Conservation (phyloP, 139 green algal species). For the Spirogloea muscicola region DNA sequence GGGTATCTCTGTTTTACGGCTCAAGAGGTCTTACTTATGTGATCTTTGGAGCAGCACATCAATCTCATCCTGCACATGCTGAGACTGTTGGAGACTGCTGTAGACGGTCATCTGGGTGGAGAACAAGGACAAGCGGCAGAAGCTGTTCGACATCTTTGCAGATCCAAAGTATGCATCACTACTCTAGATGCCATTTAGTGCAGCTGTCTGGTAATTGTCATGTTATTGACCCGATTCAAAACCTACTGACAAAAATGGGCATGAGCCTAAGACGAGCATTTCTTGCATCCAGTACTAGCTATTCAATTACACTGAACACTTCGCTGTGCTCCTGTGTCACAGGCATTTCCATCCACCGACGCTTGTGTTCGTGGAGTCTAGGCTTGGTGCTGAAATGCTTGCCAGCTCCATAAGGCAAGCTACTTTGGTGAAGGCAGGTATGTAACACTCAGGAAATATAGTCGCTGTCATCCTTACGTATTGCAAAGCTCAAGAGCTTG, state of each 20-base stretch:
- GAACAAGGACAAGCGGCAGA: conserved; percentile 21
- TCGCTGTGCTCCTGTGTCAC: not conserved
- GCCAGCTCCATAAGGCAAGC: not conserved
- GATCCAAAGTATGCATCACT: no score
- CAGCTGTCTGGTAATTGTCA: no score
- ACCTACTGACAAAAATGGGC: no score
- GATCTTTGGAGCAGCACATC: not conserved
- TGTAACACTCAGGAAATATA: no score
- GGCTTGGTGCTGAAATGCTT: conserved; percentile 6
- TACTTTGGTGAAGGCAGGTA: conserved; percentile 9
- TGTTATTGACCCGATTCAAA: no score
- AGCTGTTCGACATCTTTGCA: conserved; percentile 27
- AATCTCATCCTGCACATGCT: not conserved
- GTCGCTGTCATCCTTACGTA: no score
- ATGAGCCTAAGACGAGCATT: no score
- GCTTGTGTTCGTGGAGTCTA: conserved; percentile 13
- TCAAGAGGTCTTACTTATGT: not conserved
- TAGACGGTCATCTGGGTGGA: conserved; percentile 13
- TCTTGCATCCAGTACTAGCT: no score
- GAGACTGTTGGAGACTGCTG: not conserved
- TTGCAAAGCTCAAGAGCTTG: no score
- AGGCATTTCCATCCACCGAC: conserved; percentile 12
- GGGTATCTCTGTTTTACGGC: not conserved
- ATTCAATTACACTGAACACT: no score
- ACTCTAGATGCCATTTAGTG: no score